Evolutionary conservation across 768 basidiomycete species (phyloP).

Genomic region (Amanita jacksonii): DNA sequence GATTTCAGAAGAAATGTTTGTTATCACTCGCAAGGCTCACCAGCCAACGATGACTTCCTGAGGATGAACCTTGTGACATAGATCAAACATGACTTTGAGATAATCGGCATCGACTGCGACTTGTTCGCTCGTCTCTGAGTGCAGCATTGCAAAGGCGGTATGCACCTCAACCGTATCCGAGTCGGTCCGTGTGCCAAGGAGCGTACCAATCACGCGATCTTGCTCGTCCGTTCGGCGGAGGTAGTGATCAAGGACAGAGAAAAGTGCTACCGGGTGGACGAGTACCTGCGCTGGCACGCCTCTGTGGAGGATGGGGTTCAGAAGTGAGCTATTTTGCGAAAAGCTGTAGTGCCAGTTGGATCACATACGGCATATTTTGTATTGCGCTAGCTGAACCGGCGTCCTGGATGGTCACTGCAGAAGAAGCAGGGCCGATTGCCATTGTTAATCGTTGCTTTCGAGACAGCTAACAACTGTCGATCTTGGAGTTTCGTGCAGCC

Average conservation of each 20-base stretch:
- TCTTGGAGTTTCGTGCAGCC: too few relatives aligned
- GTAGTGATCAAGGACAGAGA: conserved; percentile 95
- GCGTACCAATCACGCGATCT: conserved; percentile 89
- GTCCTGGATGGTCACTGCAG: conserved; percentile 39
- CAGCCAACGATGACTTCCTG: conserved; percentile 93
- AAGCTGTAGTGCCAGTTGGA: conserved; percentile 1
- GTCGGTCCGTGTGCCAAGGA: conserved; percentile 73
- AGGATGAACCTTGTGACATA: conserved; percentile 75
- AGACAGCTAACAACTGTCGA: neutral
- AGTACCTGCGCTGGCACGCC: conserved; percentile 66
- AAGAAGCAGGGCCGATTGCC: conserved; percentile 40
- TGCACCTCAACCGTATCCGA: conserved; percentile 61
- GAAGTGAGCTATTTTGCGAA: conserved; percentile 5
- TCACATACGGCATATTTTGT: conserved; percentile 30
- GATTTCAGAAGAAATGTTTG: too few relatives aligned
- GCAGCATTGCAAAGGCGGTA: conserved; percentile 84
- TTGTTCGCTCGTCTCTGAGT: conserved; percentile 87
- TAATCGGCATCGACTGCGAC: conserved; percentile 97
- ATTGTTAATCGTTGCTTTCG: conserved; percentile 23
- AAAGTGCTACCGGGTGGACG: conserved; percentile 86
- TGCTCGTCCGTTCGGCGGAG: conserved; percentile 76
- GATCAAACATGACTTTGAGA: conserved; percentile 86
- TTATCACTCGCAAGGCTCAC: conserved; percentile 51
- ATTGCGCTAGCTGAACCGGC: conserved; percentile 21
- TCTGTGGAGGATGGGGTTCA: conserved; percentile 30